phyloP scores from a whole-genome alignment of 352 stramenopile species.

The Phytopythium kandeliae region DNA sequence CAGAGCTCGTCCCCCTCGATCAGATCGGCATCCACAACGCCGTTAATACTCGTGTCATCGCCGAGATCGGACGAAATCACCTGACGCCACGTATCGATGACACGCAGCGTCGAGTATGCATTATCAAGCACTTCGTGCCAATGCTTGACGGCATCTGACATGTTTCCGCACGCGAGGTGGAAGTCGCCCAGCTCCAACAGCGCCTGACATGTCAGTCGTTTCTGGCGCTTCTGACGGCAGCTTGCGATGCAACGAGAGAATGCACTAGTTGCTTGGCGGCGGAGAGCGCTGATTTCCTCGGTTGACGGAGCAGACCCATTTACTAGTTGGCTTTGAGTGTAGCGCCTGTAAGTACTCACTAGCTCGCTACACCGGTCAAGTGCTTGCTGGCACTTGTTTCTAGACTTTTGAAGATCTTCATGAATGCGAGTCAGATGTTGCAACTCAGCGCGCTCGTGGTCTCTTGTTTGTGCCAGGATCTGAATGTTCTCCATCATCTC shows the following conservation, averaged over 20 bases:
- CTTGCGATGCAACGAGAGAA: constrained; percentile 52
- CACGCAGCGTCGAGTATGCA: constrained; percentile 50
- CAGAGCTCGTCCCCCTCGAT: constrained; percentile 57
- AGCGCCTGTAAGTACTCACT: constrained; percentile 34
- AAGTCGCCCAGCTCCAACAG: constrained; percentile 74
- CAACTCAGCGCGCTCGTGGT: constrained; percentile 22
- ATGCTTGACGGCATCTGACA: constrained; percentile 35
- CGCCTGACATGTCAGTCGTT: constrained; percentile 45
- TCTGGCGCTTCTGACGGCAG: constrained; percentile 61
- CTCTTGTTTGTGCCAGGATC: constrained; percentile 12
- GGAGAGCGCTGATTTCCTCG: constrained; percentile 8
- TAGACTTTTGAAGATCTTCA: constrained; percentile 28
- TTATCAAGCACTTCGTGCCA: constrained; percentile 79
- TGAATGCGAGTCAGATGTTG: constrained; percentile 14
- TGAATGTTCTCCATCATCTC: constrained; percentile 36
- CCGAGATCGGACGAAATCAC: constrained; percentile 19
- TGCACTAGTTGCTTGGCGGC: constrained; percentile 28
- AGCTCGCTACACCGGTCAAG: constrained; percentile 45
- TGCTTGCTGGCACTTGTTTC: constrained; percentile 58
- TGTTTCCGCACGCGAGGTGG: constrained; percentile 38
- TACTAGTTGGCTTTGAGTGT: background rate
- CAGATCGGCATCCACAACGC: constrained; percentile 11
- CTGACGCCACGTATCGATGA: constrained; percentile 43
- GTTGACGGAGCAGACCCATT: constrained; percentile 1
- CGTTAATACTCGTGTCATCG: constrained; percentile 11